These are phyloP conservation scores for Diaporthe batatas DNA, from an alignment of 2,329 filamentous ascomycete species.

Conservation along the genomic window DNA sequence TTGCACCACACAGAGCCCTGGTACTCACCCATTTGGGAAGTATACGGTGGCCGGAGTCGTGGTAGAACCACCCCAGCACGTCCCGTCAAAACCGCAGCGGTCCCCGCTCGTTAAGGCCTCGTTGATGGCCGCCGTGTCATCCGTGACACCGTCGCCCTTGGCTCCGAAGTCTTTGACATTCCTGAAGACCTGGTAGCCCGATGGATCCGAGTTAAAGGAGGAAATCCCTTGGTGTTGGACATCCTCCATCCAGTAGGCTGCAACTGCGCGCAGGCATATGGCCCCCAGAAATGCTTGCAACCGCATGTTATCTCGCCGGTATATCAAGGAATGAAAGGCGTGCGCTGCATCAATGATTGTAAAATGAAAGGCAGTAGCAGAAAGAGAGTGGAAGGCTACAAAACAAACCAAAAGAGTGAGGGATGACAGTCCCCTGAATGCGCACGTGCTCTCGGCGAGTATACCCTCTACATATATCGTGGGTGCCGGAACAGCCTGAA, in stretches of 20 bases:
- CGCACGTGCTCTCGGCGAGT: background rate
- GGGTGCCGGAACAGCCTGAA: background rate
- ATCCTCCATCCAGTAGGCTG: slow-evolving; percentile 58
- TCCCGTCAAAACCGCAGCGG: slow-evolving; percentile 55
- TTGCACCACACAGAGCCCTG: background rate
- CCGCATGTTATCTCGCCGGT: background rate
- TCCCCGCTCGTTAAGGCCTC: slow-evolving; percentile 58
- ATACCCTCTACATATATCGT: background rate
- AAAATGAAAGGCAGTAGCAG: background rate
- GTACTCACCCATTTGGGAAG: slow-evolving; percentile 47
- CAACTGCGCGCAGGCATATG: slow-evolving; percentile 42
- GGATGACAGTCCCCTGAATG: background rate
- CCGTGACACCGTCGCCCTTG: slow-evolving; percentile 57
- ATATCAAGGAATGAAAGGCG: background rate
- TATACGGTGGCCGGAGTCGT: slow-evolving; percentile 49
- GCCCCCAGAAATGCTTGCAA: slow-evolving; percentile 16
- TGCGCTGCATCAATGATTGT: background rate
- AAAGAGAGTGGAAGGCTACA: background rate
- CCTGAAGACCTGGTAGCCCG: slow-evolving; percentile 60
- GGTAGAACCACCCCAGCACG: slow-evolving; percentile 51
- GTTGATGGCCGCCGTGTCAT: slow-evolving; percentile 70
- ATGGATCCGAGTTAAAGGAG: slow-evolving; percentile 57
- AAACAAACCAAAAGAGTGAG: background rate
- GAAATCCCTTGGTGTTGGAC: slow-evolving; percentile 62
- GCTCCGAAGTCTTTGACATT: slow-evolving; percentile 63